Evolutionary conservation across 140 eudicot species (phyloP), one percentile per base, ranked within the genome.

Genomic region (Anethum foeniculum): DNA sequence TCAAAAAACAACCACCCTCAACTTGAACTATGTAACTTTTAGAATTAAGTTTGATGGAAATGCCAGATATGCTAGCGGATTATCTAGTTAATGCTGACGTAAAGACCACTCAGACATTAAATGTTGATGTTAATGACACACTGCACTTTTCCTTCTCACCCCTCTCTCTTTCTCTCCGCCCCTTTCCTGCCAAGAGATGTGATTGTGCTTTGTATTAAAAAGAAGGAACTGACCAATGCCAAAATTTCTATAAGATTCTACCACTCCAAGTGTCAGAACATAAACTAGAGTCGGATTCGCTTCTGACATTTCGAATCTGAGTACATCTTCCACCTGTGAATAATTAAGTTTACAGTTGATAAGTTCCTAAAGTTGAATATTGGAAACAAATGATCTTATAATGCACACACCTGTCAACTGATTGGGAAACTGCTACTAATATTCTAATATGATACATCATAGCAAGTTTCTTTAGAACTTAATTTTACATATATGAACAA

Each of bases 181-280:
- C 18, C 34, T 62, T n/a, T 25, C 34, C 69, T 1, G 18, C 34
- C 69, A 62, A 62, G 34, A 62, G 69, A 62, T 62, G 16, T 62
- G 69, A 62, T 43, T 76, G 78, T 69, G 65, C 56, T 39, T 51
- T 52, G 58, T 43, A 27, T 74, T 74, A 19, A 1, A 75, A 71
- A 49, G 56, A 13, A 34, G 1, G 32, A 43, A 34, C 77, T 79
- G 89, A 88, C 96, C 93, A 82, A 92, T 87, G 82, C 99, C 98
- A 77, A 85, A 82, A 87, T 92, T 92, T 84, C 98, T 86, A 80
- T 90, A 89, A 73, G 96, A 86, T 32, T 90, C 96, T 68, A 89
- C 90, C 30, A 94, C 98, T 34, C 97, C 98, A 84, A 94, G 90
- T 27, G 98, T 94, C 84, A 94, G 82, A 68, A 94, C 88, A 82